phyloP scores from a whole-genome alignment of 2,329 filamentous ascomycete species.

The Cordyceps cicadae region DNA sequence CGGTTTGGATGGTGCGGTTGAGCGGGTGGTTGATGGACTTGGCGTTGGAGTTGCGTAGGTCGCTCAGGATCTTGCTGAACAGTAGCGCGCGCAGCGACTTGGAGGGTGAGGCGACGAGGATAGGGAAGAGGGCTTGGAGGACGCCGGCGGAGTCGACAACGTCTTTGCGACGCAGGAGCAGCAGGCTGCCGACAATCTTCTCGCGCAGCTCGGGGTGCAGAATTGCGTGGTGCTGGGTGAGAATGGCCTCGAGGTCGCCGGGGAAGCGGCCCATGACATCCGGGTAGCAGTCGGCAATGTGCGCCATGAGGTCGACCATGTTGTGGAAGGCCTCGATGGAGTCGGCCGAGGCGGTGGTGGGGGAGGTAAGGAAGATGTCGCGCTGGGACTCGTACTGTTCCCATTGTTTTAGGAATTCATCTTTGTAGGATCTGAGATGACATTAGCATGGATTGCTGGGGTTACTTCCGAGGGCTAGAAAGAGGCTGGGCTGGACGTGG shows the following conservation, averaged over 20 bases:
- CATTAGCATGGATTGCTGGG: not conserved
- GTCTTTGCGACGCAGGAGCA: slow-evolving; percentile 82
- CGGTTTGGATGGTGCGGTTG: slow-evolving; percentile 87
- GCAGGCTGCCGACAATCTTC: slow-evolving; percentile 86
- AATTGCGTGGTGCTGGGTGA: slow-evolving; percentile 72
- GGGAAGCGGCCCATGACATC: slow-evolving; percentile 70
- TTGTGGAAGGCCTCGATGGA: slow-evolving; percentile 81
- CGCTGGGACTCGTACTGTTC: slow-evolving; percentile 85
- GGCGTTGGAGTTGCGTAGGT: slow-evolving; percentile 78
- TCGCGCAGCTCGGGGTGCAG: slow-evolving; percentile 81
- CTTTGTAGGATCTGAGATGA: slow-evolving; percentile 63
- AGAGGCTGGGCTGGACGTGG: slow-evolving; percentile 20
- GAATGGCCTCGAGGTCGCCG: slow-evolving; percentile 69
- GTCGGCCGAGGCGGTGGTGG: slow-evolving; percentile 66
- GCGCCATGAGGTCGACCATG: slow-evolving; percentile 85
- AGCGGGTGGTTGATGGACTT: slow-evolving; percentile 86
- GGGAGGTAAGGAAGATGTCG: slow-evolving; percentile 83
- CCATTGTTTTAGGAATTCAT: slow-evolving; percentile 83
- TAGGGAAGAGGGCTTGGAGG: slow-evolving; percentile 86
- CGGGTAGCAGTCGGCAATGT: slow-evolving; percentile 90
- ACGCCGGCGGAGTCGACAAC: slow-evolving; percentile 78
- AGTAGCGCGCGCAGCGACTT: slow-evolving; percentile 79
- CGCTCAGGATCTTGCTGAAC: slow-evolving; percentile 83
- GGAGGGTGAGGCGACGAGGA: slow-evolving; percentile 84
- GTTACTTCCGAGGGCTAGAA: not conserved